Base-by-base conservation (phyloP, 805 yeast species). In the Saccharomycodes ludwigii region DNA sequence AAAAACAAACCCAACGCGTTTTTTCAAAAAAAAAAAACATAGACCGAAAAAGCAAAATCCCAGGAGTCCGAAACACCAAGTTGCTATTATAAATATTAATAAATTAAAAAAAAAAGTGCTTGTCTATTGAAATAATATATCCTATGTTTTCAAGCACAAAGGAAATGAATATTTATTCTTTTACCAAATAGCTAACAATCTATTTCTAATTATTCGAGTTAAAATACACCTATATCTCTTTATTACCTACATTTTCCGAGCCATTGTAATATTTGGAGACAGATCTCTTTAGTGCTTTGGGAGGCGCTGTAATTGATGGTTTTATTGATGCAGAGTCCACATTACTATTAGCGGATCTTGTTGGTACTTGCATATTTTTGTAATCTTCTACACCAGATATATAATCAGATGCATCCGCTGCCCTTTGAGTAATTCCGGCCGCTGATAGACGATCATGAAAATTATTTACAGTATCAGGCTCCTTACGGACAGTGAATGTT, bases 301-400 rank as follows among this genome's bases (percentile, higher is more conserved):
- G 17, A 17, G 26, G 25, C n/a, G n/a, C n/a, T n/a, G n/a, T 22
- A 6, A 24, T 21, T 13, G 22, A 5, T 15, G 21, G 16, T 14
- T 24, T 29, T 24, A 28, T 33, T 3, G 27, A 27, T 2, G 34
- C 30, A 3, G 29, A 23, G 2, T 24, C 24, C 4, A 47, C 45
- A n/a, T n/a, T n/a, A n/a, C n/a, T n/a, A n/a, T n/a, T n/a, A n/a
- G n/a, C n/a, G n/a, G n/a, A n/a, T n/a, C 40, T 31, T 13, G 26
- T 7, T 9, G 41, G 25, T 4, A 37, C 12, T 24, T 46, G 46
- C 4, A 39, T 35, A 9, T 36, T 16, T 27, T 41, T 43, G 31
- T 40, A 52, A 29, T 48, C 43, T n/a, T 56, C 55, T 21, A 63
- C 58, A 4, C 71, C 72, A 2, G 71, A 71, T 26, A 65, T 58